These are phyloP conservation scores for Plectranthus barbatus DNA, from an alignment of 257 asterid genomes.

Conservation along the genomic window DNA sequence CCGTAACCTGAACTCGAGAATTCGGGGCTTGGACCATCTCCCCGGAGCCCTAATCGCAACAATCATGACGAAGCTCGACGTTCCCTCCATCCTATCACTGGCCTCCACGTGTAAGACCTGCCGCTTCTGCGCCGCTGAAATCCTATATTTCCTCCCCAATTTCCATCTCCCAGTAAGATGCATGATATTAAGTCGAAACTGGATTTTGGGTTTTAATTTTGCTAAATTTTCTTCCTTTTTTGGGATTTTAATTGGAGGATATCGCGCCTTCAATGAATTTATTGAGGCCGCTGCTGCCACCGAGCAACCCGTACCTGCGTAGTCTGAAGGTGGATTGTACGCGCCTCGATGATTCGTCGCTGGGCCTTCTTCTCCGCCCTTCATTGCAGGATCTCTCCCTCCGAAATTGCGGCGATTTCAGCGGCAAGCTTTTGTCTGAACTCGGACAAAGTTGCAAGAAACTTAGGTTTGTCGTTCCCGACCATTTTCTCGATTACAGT, in stretches of 20 bases:
- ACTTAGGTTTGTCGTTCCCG: slow-evolving; percentile 48
- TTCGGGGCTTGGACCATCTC: slow-evolving; percentile 42
- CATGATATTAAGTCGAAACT: background rate
- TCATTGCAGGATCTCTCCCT: slow-evolving; percentile 68
- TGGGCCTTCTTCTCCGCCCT: slow-evolving; percentile 48
- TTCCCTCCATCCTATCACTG: slow-evolving; percentile 66
- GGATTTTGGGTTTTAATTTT: background rate
- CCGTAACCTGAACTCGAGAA: slow-evolving; percentile 12
- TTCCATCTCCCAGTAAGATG: slow-evolving; percentile 66
- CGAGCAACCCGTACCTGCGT: slow-evolving; percentile 48
- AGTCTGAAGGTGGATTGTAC: slow-evolving; percentile 76
- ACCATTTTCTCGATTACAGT: background rate
- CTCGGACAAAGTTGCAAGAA: slow-evolving; percentile 64
- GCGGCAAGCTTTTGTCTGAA: slow-evolving; percentile 65
- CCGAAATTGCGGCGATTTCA: slow-evolving; percentile 65
- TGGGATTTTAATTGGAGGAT: slow-evolving; percentile 37
- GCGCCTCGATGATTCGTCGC: slow-evolving; percentile 77
- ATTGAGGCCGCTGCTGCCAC: slow-evolving; percentile 61
- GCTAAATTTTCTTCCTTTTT: background rate
- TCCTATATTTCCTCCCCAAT: slow-evolving; percentile 54
- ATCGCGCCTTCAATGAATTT: slow-evolving; percentile 59
- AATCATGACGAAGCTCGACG: slow-evolving; percentile 77
- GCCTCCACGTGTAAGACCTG: slow-evolving; percentile 80
- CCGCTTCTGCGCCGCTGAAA: slow-evolving; percentile 54
- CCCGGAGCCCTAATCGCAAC: slow-evolving; percentile 77